Base-by-base conservation (phyloP, 1,284 basidiomycete species). In the Sporisorium iseilematis-ciliati region DNA sequence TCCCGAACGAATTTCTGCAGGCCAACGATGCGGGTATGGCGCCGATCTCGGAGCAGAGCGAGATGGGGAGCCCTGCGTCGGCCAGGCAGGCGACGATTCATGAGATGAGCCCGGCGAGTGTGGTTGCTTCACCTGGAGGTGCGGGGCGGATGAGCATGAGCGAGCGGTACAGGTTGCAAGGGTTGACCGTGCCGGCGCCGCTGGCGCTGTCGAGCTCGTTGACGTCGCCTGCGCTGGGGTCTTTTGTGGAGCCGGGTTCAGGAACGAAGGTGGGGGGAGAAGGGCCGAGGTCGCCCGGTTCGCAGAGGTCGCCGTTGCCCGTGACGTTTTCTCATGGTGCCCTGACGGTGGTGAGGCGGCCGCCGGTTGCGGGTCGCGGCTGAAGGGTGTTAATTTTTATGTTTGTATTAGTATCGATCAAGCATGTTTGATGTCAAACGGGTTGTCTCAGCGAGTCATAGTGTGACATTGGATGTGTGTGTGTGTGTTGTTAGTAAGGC, bases 31-130 rank as follows among this genome's bases (percentile, higher is more conserved):
- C 57, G 8, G 55, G 53, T 25, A 75, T 75, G 72, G 66, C 66
- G 23, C 63, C 72, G 21, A 75, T 75, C 52, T 69, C 66, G 14
- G 72, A 75, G 46, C 62, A 65, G 43, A 75, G 66, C 54, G 72
- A 75, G 57, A 35, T 59, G 41, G 72, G 72, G 18, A 75, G 66
- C 7, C 72, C 72, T 2, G 51, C 62, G 2, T 75, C 66, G 20
- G 51, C 41, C 7, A 29, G 56, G 8, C n/a, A 45, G 12, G 40
- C 43, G 1, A 41, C 54, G 33, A 56, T 54, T 3, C 49, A 53
- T 8, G 62, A 74, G n/a, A 60, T 60, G 65, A 68, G 61, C 42
- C 71, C 65, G 3, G 68, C 51, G 0, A 66, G 63, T 51, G 31
- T 58, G 1, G 31, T 49, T 1, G 43, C 52, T 10, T 52, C 57